Percentiles rank a stretch among this genome's conserved stretches.
phyloP scores from a whole-genome alignment of 2,329 filamentous ascomycete species.

The Sporothrix curviconia region DNA sequence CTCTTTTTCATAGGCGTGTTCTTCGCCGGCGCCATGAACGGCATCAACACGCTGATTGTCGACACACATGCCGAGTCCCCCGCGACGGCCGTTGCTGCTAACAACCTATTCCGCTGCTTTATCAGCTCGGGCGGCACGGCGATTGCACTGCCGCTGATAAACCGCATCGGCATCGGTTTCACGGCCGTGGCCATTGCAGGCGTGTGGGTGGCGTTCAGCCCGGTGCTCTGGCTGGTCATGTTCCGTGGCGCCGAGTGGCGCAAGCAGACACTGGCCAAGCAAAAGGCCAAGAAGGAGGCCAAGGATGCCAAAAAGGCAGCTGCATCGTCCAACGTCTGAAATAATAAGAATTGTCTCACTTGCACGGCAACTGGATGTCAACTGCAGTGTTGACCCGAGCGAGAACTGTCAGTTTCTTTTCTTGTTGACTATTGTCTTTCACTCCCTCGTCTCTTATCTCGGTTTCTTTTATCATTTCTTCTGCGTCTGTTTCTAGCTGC shows the following conservation, averaged over 20 bases:
- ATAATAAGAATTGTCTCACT: no score
- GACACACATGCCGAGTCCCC: constrained; percentile 19
- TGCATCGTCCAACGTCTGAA: background rate
- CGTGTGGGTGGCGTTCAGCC: constrained; percentile 21
- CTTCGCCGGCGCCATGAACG: constrained; percentile 20
- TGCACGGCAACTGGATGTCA: background rate
- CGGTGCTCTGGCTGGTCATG: constrained; percentile 24
- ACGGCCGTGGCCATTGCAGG: constrained; percentile 22
- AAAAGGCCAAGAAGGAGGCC: constrained; percentile 4
- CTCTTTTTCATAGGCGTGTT: constrained; percentile 23
- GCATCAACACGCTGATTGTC: constrained; percentile 21
- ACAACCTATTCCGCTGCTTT: constrained; percentile 23
- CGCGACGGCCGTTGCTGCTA: constrained; percentile 22
- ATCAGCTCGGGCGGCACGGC: constrained; percentile 24
- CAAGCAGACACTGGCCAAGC: constrained; percentile 6
- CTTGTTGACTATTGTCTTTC: background rate
- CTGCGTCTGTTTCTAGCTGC: no score
- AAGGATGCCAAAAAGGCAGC: background rate
- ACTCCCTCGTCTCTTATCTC: background rate
- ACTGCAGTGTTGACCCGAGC: background rate
- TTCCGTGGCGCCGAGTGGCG: constrained; percentile 23
- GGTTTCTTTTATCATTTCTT: background rate
- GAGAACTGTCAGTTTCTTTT: background rate
- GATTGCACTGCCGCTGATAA: constrained; percentile 22
- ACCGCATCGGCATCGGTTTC: constrained; percentile 23